Conservation (phyloP, 352 stramenopile species). For the Globisporangium orthogonon region DNA sequence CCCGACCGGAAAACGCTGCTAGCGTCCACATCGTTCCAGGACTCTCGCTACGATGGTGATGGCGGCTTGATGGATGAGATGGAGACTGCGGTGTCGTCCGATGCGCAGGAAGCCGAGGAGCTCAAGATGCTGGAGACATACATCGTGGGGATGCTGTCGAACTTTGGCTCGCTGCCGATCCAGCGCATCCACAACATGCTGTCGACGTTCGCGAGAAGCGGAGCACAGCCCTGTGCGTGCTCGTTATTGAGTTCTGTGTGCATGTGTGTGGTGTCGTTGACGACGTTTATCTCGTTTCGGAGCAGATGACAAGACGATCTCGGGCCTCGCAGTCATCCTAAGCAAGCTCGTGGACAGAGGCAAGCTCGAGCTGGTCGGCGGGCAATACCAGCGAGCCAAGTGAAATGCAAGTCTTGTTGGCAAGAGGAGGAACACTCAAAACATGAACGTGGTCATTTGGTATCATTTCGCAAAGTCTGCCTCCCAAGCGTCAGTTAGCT, state of each 20-base stretch:
- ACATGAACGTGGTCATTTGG: too few species aligned
- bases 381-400: conserved; percentile 47
- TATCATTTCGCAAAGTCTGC: too few species aligned
- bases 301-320: conserved; percentile 79
- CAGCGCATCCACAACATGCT: conserved; percentile 95
- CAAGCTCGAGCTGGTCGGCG: conserved; percentile 59
- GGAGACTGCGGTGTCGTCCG: conserved; percentile 83
- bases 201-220: conserved; percentile 76
- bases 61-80: conserved; percentile 37
- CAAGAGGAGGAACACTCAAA: too few species aligned
- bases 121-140: conserved; percentile 92
- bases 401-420: too few species aligned
- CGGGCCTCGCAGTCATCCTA: conserved; percentile 60
- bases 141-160: conserved; percentile 94
- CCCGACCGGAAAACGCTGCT: conserved; percentile 35
- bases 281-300: conserved; percentile 8
- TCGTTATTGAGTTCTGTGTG: neutral
- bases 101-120: conserved; percentile 90
- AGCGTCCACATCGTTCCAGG: conserved; percentile 36
- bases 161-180: conserved; percentile 89
- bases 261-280: neutral
- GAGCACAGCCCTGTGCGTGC: conserved; percentile 63
- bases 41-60: conserved; percentile 31
- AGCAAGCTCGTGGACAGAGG: conserved; percentile 59
- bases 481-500: too few species aligned